Conservation (phyloP, 2,329 filamentous ascomycete genomes). For the Beauveria sp. region DNA sequence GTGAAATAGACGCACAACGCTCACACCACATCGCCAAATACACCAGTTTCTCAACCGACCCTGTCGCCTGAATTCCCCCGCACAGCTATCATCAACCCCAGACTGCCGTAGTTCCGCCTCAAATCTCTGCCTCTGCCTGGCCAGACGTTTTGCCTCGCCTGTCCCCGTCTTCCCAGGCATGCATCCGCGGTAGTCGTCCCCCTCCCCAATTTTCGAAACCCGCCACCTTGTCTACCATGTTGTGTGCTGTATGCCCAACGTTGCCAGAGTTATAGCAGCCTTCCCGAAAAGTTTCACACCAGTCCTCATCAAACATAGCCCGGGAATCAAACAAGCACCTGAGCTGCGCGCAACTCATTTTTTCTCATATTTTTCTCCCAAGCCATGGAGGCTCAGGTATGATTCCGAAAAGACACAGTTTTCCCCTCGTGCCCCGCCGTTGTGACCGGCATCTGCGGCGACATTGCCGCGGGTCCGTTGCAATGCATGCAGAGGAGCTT, state of each 20-base stretch:
- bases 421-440: slow-evolving; percentile 9
- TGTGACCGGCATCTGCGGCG: not conserved
- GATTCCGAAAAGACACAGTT: slow-evolving; percentile 13
- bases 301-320: slow-evolving; percentile 1
- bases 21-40: slow-evolving; percentile 7
- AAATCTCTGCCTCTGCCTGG: slow-evolving; percentile 15
- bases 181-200: slow-evolving; percentile 32
- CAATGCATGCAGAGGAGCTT: slow-evolving; percentile 8
- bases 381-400: slow-evolving; percentile 43
- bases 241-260: slow-evolving; percentile 32
- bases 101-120: slow-evolving; percentile 3
- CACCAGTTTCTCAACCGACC: not conserved
- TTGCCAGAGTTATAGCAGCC: slow-evolving; percentile 38
- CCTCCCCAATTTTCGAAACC: slow-evolving; percentile 16
- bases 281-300: slow-evolving; percentile 11
- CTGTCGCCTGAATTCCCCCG: not conserved
- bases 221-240: slow-evolving; percentile 26
- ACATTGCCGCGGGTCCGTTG: slow-evolving; percentile 15
- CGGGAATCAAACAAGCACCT: not conserved
- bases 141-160: slow-evolving; percentile 15
- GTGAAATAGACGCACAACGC: slow-evolving; percentile 30
- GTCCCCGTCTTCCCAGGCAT: slow-evolving; percentile 25
- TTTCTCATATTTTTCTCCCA: slow-evolving; percentile 15
- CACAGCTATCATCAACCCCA: not conserved
- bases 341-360: slow-evolving; percentile 15